Conservation (phyloP, 257 asterid species). For the Coffea canephora region DNA sequence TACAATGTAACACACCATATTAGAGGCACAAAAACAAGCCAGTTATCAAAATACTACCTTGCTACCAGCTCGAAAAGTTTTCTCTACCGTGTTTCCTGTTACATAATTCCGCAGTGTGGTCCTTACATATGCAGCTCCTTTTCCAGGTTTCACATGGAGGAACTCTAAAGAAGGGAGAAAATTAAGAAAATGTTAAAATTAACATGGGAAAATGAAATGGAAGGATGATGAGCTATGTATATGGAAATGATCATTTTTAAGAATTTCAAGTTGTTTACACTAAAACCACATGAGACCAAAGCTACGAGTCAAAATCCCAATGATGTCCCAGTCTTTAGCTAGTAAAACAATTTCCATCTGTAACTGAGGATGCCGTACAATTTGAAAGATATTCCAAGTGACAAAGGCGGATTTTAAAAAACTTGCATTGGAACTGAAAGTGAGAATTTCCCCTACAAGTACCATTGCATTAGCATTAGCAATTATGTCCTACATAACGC, state of each 20-base stretch:
- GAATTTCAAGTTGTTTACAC: too few relatives aligned
- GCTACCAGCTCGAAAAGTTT: slow-evolving; percentile 95
- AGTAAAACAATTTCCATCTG: too few relatives aligned
- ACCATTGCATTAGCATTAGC: too few relatives aligned
- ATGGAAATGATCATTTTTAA: neutral
- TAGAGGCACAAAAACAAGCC: neutral
- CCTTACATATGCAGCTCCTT: slow-evolving; percentile 94
- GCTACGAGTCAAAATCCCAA: too few relatives aligned
- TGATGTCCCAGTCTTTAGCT: too few relatives aligned
- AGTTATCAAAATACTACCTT: slow-evolving; percentile 48
- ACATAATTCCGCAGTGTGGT: slow-evolving; percentile 74
- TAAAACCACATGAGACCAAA: too few relatives aligned
- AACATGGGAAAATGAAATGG: neutral
- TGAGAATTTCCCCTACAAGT: too few relatives aligned
- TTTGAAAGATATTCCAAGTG: too few relatives aligned
- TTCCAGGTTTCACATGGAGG: slow-evolving; percentile 97
- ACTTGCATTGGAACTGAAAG: too few relatives aligned
- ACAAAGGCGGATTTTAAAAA: too few relatives aligned
- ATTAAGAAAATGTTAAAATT: slow-evolving; percentile 6
- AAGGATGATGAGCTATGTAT: neutral
- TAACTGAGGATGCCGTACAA: too few relatives aligned
- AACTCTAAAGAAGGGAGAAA: slow-evolving; percentile 52
- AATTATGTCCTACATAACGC: too few relatives aligned
- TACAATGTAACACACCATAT: neutral
- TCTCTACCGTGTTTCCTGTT: slow-evolving; percentile 81